Base-by-base conservation (phyloP, 352 stramenopile genomes). In the Globisporangium megalacanthum region DNA sequence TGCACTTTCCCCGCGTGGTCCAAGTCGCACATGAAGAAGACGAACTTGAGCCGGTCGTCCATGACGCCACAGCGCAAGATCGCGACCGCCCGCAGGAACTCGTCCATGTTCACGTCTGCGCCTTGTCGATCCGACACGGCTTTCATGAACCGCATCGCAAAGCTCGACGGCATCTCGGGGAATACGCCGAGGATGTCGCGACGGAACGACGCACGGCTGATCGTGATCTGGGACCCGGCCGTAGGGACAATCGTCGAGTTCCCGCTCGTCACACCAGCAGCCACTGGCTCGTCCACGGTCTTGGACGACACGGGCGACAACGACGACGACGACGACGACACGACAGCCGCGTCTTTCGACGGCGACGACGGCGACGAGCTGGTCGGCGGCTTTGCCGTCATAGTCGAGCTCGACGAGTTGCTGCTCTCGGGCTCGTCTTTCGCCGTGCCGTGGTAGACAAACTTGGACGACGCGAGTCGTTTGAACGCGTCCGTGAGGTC, bases 131-230 rank as follows among this genome's bases (percentile, higher is more conserved):
- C 86, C 0, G 79, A 91, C 42, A 95, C 75, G 1, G 83, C 83
- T 61, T 95, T 95, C 77, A 94, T 92, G 53, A 95, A 91, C 3
- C 86, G 74, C 80, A 95, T 92, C 9, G 83, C 83, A 60, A 95
- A 94, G 56, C 80, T 94, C 25, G 86, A 95, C 13, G 86, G 86
- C 78, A 95, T 95, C 41, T 93, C 83, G 4, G 83, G 86, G 35
- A 94, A 95, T n/a, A 95, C 86, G 22, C 86, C 84, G 42, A 95
- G 73, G 44, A 95, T 88, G 54, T 95, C 83, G 8, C 83, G 77
- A 8, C 85, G 85, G 59, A 95, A 95, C 3, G 85, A 89, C 52
- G 83, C 79, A 25, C 84, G 83, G 42, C 75, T 93, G 58, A 94
- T 80, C 61, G 75, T 89, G 55, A 92, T 88, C 55, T 92, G 79